Evolutionary conservation across 495 filamentous ascomycete genomes (phyloP), one percentile per base, ranked within the genome.

Genomic region (Antarctomyces pellizariae): DNA sequence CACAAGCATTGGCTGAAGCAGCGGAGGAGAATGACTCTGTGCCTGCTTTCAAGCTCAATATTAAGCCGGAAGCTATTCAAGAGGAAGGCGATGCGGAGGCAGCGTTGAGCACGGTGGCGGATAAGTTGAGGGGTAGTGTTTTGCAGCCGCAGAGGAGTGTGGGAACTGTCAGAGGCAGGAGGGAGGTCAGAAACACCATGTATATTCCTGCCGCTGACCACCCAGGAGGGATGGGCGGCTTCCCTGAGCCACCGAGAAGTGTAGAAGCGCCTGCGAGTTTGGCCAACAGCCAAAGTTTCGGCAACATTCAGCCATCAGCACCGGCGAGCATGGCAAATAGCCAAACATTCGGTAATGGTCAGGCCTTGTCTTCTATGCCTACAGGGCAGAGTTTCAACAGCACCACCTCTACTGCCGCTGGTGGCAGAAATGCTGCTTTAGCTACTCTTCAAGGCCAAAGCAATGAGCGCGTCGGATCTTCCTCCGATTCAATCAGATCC

Each of bases 61-160:
- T 99, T 35, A 62, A 78, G 34, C 82, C 79, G 36, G 75, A 89
- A 32, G 84, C 90, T 1, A 89, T 99, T 30, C 69, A 70, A 12
- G 86, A 97, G 48, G 86, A 95, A 44, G 67, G 59, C 29, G 79
- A 90, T 45, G 78, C 78, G 2, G 70, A 86, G 47, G 72, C 75
- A 22, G 86, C 89, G 1, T 57, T 93, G 42, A 76, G 82, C 23
- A 83, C 74, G 36, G 79, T 92, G 39, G 80, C 84, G n/a, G 82
- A 75, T 41, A 77, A 78, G 7, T 53, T 99, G 13, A 59, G 71
- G 39, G 37, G 36, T 4, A 50, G 49, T 1, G 46, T 47, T 34
- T 47, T 54, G 59, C 59, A 56, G 38, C 67, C 71, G 9, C 55
- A 60, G 37, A 56, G 74, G 20, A 76, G 71, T 46, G 47, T 59